These are phyloP conservation scores for Trichoderma brevicompactum DNA, from an alignment of 2,329 filamentous ascomycete species.

Conservation along the genomic window DNA sequence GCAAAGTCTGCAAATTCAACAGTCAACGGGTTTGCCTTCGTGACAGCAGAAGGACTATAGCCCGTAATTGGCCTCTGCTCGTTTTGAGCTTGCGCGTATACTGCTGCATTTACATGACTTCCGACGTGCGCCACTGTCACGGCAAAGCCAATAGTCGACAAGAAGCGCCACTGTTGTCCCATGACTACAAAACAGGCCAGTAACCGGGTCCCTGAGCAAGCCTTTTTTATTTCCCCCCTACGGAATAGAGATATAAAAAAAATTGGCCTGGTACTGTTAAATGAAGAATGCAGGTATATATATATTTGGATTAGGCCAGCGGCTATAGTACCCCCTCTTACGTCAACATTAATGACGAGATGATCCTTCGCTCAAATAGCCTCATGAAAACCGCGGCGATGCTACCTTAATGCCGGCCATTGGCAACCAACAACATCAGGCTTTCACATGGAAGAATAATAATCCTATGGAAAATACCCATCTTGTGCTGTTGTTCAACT, in stretches of 20 bases:
- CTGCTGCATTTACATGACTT: not conserved
- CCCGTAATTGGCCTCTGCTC: conserved; percentile 11
- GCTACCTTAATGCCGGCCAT: not conserved
- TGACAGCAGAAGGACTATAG: not conserved
- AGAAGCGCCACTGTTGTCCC: conserved; percentile 1
- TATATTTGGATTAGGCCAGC: not conserved
- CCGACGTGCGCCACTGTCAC: not conserved
- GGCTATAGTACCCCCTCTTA: conserved; percentile 16
- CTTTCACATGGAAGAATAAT: too few relatives aligned
- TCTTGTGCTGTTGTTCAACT: not conserved
- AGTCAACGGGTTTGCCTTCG: conserved; percentile 18
- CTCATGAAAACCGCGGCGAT: not conserved
- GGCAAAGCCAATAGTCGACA: not conserved
- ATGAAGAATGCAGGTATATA: not conserved
- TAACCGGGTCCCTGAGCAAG: too few relatives aligned
- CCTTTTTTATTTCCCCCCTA: too few relatives aligned
- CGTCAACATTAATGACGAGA: conserved; percentile 4
- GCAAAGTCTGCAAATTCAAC: conserved; percentile 25
- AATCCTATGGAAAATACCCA: too few relatives aligned
- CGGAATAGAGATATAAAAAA: not conserved
- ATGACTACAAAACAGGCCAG: not conserved
- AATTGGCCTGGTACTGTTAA: too few relatives aligned
- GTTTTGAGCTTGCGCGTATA: not conserved
- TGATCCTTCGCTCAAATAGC: not conserved
- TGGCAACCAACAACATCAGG: not conserved